Base-by-base conservation (phyloP, 2,329 filamentous ascomycete species). In the Pseudonectria buxi region DNA sequence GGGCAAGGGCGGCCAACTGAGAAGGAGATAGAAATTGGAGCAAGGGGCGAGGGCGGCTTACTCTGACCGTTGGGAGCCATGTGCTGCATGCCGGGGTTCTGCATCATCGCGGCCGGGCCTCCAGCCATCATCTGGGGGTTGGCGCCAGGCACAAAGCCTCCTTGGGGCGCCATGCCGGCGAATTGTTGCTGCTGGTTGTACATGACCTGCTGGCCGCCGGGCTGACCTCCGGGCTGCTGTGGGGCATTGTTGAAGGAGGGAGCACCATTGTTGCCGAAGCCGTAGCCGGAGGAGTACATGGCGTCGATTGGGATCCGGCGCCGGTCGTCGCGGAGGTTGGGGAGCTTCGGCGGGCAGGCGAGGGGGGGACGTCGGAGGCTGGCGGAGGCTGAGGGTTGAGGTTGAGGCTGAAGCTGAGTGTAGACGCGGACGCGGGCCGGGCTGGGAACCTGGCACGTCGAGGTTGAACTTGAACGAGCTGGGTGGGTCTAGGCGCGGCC, bases 61-160 rank as follows among this genome's bases (percentile, higher is more conserved):
- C 74, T 76, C 56, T 77, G 74, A 35, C 74, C 72, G 65, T 76
- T 78, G 45, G 69, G 60, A 46, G 65, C 63, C 71, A 78, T 76
- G 55, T 73, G 72, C 45, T 67, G 68, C 72, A 78, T 75, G 54
- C 62, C 69, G 49, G 72, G 59, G 55, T 70, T 76, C 61, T 74
- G 76, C 76, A 81, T 79, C 74, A 81, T 78, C 53, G 68, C 73
- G 59, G 65, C 68, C 61, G 69, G 67, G 27, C 68, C 70, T 45
- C 63, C 67, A 32, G 64, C 61, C 66, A 75, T 75, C 71, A 78
- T 74, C 58, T 72, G 62, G 35, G 67, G 62, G 46, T 71, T 74
- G 34, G 68, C 67, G 45, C 64, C 68, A 31, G 66, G 67, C 32
- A 64, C 64, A 48, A 74, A 77, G 43, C 56, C 61, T 40, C 61